Evolutionary conservation across 176 grass and related monocot genomes (phyloP), one percentile per base, ranked within the genome.

Genomic region (Panicum miliaceum): DNA sequence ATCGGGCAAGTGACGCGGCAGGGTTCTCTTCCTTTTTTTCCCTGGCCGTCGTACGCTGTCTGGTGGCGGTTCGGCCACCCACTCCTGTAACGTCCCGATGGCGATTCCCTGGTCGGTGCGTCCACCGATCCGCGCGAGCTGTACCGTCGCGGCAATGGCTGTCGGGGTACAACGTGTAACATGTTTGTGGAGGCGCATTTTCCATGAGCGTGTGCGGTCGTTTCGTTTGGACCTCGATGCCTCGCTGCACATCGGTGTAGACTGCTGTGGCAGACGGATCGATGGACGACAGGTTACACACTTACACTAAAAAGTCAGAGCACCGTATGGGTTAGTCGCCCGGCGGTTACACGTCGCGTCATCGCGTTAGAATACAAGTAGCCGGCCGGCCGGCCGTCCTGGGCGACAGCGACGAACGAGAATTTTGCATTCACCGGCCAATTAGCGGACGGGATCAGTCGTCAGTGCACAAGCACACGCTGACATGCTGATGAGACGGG

Each of bases 271-370:
- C 7, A 20, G 29, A 70, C 52, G 6, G 4, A 68, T 72, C 14
- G 3, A 11, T 50, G 45, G 10, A 19, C 54, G 10, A 19, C 54
- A 51, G 56, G 74, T 45, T 52, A 64, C n/a, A n/a, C n/a, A n/a
- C n/a, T n/a, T n/a, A n/a, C 75, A 42, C 57, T 0, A 23, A 62
- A 58, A 83, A 84, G 68, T 46, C 61, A 37, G 20, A 56, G 42
- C 4, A 20, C 20, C 38, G 70, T 19, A 2, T 62, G 35, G 1
- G 36, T 48, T 87, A 76, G 41, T 68, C 77, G 16, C 4, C 5
- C 0, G 18, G 71, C 83, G 26, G 83, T 82, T 82, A 72, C 57
- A 82, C 78, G 64, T 86, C 64, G 47, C 65, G 6, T 82, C 83
- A 43, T 3, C 19, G n/a, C 23, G 13, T 18, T 73, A 66, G 68